Evolutionary conservation across 768 basidiomycete genomes (phyloP).

Genomic region (Mycena galopus): DNA sequence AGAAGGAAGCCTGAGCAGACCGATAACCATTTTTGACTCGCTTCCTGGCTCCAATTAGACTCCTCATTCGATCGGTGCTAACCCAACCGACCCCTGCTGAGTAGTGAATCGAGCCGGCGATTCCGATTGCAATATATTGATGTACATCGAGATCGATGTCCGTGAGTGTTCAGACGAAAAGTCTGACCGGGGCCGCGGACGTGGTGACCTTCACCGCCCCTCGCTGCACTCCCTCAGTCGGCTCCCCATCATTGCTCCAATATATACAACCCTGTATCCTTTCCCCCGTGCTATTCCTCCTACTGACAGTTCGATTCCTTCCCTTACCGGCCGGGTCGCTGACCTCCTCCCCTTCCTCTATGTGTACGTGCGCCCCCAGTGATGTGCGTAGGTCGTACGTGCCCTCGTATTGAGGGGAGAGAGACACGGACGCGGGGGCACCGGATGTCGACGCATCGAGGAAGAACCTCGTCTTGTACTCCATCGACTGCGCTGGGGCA

Average conservation of each 20-base stretch:
- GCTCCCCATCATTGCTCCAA: constrained; percentile 13
- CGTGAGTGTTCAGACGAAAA: not conserved
- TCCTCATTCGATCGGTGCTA: not conserved
- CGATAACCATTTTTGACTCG: not conserved
- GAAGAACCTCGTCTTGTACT: not conserved
- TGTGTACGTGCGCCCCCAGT: not conserved
- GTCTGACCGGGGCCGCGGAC: not conserved
- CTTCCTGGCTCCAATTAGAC: constrained; percentile 2
- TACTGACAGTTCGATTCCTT: not conserved
- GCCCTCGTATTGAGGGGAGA: constrained; percentile 16
- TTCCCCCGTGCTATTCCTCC: not conserved
- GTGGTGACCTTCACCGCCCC: constrained; percentile 4
- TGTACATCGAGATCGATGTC: not conserved
- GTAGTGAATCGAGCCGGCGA: not conserved
- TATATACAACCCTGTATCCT: not conserved
- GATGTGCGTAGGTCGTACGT: constrained; percentile 26
- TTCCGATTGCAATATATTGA: not conserved
- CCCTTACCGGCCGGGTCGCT: not conserved
- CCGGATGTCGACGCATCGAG: constrained; percentile 23
- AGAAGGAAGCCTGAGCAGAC: not conserved
- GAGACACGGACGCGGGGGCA: not conserved
- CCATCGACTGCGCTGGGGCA: not conserved
- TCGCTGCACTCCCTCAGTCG: not conserved
- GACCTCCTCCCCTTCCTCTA: not conserved
- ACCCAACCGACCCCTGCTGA: not conserved